These are phyloP conservation scores for Astragalus glycyphyllos DNA, from an alignment of 306 rosid genomes.

Conservation along the genomic window DNA sequence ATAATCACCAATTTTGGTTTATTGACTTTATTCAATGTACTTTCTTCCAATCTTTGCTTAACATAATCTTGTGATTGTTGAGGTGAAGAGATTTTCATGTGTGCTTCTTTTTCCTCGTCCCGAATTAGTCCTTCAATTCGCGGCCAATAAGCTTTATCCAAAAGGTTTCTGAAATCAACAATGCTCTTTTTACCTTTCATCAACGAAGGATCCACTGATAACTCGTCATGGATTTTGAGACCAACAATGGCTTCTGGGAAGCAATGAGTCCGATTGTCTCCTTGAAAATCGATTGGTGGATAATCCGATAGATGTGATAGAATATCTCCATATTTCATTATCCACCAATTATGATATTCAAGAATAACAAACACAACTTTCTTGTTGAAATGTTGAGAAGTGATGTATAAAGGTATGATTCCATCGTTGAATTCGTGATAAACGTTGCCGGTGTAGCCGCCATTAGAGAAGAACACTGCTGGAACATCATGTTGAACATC, in stretches of 20 bases:
- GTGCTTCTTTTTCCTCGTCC: slow-evolving; percentile 59
- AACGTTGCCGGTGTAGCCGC: slow-evolving; percentile 96
- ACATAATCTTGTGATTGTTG: slow-evolving; percentile 34
- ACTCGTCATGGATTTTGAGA: slow-evolving; percentile 83
- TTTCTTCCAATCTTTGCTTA: slow-evolving; percentile 21
- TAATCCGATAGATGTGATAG: slow-evolving; percentile 76
- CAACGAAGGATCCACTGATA: slow-evolving; percentile 65
- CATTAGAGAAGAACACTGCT: slow-evolving; percentile 88
- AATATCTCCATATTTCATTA: slow-evolving; percentile 77
- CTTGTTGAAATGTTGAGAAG: slow-evolving; percentile 80
- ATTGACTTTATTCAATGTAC: slow-evolving; percentile 40
- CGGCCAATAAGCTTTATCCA: slow-evolving; percentile 77
- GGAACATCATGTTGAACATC: slow-evolving; percentile 84
- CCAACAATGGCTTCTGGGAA: slow-evolving; percentile 87
- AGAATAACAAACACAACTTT: slow-evolving; percentile 88
- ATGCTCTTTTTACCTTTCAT: slow-evolving; percentile 67
- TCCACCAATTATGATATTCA: slow-evolving; percentile 93
- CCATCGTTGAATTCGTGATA: slow-evolving; percentile 98
- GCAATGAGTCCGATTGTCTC: slow-evolving; percentile 78
- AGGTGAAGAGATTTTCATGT: slow-evolving; percentile 41
- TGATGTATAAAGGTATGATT: slow-evolving; percentile 76
- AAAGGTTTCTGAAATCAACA: slow-evolving; percentile 70
- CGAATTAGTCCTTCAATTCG: slow-evolving; percentile 62
- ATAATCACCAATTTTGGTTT: slow-evolving; percentile 68
- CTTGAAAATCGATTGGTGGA: slow-evolving; percentile 63